These are phyloP conservation scores for Populus nigra DNA, from an alignment of 345 rosid genomes.

Conservation along the genomic window DNA sequence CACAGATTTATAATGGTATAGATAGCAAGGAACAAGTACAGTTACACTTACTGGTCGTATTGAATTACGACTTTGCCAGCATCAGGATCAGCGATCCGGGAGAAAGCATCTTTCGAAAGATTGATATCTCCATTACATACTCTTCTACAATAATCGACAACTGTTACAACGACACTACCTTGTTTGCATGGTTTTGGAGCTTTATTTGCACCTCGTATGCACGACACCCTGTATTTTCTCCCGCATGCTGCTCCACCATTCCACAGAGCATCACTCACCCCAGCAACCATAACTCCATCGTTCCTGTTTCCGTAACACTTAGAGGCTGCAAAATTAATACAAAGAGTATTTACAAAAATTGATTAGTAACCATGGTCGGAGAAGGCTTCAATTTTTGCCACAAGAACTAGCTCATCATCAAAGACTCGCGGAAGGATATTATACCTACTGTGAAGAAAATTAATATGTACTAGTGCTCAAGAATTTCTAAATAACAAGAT, in stretches of 20 bases:
- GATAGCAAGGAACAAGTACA: too few relatives aligned
- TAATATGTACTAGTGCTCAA: neutral
- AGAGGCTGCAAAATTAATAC: constrained; percentile 31
- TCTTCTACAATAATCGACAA: constrained; percentile 16
- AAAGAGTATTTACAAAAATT: too few relatives aligned
- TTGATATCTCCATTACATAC: constrained; percentile 24
- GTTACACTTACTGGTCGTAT: constrained; percentile 25
- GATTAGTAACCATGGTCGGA: neutral
- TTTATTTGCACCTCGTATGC: constrained; percentile 33
- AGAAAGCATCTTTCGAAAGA: constrained; percentile 34
- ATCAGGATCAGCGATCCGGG: constrained; percentile 20
- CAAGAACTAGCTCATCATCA: neutral
- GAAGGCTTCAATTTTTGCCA: neutral
- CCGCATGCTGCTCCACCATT: constrained; percentile 43
- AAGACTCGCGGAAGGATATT: neutral
- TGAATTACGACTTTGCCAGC: constrained; percentile 27
- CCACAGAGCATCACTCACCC: constrained; percentile 52
- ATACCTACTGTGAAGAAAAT: neutral
- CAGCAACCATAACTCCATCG: constrained; percentile 43
- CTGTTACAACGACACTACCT: constrained; percentile 16
- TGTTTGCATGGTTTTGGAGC: constrained; percentile 17
- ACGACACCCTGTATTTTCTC: constrained; percentile 33
- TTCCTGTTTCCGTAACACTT: constrained; percentile 25
- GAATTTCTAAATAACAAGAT: neutral
- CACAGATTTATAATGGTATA: neutral